Conservation (phyloP, 2,329 filamentous ascomycete species). For the Fusarium papillatum region DNA sequence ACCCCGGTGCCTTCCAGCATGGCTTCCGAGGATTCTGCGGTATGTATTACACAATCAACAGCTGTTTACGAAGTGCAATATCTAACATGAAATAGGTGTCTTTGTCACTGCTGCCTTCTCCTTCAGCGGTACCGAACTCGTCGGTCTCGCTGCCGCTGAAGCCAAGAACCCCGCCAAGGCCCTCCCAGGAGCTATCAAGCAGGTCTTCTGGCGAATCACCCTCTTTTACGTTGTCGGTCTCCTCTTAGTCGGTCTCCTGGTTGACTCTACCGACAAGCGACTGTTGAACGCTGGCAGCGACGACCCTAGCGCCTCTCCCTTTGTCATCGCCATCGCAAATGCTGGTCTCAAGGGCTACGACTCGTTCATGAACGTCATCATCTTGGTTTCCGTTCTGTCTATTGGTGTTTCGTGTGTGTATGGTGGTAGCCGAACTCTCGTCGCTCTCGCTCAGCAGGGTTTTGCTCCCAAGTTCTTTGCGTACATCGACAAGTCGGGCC, state of each 20-base stretch:
- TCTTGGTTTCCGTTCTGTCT: constrained; percentile 69
- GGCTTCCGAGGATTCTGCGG: constrained; percentile 82
- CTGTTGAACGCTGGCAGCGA: constrained; percentile 63
- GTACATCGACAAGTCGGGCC: constrained; percentile 70
- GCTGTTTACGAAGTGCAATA: rapidly evolving
- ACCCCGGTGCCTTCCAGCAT: constrained; percentile 73
- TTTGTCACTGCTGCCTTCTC: constrained; percentile 79
- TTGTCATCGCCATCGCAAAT: constrained; percentile 69
- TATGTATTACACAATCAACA: constrained; percentile 48
- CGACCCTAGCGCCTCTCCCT: constrained; percentile 60
- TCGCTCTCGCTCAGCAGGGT: constrained; percentile 70
- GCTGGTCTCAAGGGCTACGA: constrained; percentile 66
- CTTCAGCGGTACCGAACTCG: constrained; percentile 80
- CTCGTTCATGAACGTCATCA: constrained; percentile 71
- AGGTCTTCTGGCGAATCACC: constrained; percentile 74
- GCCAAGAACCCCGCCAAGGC: constrained; percentile 78
- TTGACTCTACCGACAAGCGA: constrained; percentile 59
- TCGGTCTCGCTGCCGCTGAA: constrained; percentile 82
- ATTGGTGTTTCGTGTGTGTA: constrained; percentile 72
- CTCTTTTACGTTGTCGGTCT: constrained; percentile 68
- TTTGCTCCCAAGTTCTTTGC: constrained; percentile 69
- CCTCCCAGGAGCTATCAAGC: constrained; percentile 87
- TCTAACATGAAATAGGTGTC: constrained; percentile 29
- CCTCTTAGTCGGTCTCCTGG: constrained; percentile 64
- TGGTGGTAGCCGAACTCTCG: constrained; percentile 70